A percentile compares a stretch with the other conserved stretches of the same genome.
Evolutionary conservation across 352 stramenopile genomes (phyloP).

Genomic region (Phytophthora boehmeriae): DNA sequence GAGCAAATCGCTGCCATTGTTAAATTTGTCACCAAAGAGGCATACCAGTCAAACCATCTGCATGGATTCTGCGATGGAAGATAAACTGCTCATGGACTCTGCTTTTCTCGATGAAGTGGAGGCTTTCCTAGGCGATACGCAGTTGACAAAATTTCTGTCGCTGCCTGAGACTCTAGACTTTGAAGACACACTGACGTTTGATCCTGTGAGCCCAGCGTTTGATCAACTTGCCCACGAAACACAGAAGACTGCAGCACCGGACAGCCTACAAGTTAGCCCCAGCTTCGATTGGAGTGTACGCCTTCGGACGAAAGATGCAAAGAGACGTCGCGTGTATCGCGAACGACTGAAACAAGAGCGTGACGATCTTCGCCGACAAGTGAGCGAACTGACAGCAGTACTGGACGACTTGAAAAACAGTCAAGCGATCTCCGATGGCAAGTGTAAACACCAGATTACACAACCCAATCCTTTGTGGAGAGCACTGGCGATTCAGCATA

Average conservation of each 20-base stretch:
- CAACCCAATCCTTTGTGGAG: conserved; percentile 18
- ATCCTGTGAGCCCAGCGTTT: not conserved
- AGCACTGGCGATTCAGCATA: conserved; percentile 13
- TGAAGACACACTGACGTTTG: not conserved
- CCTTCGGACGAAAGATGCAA: conserved; percentile 4
- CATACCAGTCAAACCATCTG: not conserved
- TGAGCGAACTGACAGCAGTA: conserved; percentile 17
- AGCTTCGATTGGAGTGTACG: no score
- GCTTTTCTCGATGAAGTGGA: conserved; percentile 10
- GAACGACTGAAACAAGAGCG: conserved; percentile 26
- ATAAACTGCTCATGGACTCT: conserved; percentile 2
- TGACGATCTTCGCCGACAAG: conserved; percentile 17
- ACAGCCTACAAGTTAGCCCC: not conserved
- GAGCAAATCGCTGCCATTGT: no score
- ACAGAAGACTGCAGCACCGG: not conserved
- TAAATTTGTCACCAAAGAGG: no score
- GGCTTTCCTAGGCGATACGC: conserved; percentile 3
- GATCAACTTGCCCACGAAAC: conserved; percentile 2
- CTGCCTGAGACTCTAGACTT: not conserved
- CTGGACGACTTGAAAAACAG: conserved; percentile 16
- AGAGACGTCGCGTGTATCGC: conserved; percentile 25
- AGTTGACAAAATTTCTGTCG: not conserved
- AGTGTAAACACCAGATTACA: not conserved
- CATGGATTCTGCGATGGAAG: not conserved
- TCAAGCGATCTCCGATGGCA: not conserved